Conservation (phyloP, 192 early-diverging fungal species). For the Piromyces sp. region DNA sequence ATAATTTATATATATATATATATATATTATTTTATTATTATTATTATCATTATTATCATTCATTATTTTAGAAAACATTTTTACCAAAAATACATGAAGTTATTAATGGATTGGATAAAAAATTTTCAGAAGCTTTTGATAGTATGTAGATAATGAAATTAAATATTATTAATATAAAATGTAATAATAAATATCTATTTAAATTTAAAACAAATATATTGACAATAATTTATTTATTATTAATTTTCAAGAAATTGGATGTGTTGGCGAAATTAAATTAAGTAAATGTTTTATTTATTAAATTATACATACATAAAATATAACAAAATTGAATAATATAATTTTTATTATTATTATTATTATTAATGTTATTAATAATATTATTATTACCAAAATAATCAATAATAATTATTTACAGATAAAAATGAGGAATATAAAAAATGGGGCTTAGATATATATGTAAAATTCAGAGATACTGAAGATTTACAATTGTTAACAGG, state of each 20-base stretch:
- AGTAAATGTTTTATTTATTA: constrained; percentile 19
- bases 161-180: not conserved
- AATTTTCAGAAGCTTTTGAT: constrained; percentile 56
- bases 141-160: constrained; percentile 11
- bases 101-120: constrained; percentile 38
- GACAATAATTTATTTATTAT: no score
- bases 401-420: no score
- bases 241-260: constrained; percentile 39
- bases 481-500: constrained; percentile 65
- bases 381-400: no score
- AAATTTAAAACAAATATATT: no score
- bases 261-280: constrained; percentile 53
- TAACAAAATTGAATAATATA: not conserved
- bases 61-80: constrained; percentile 44
- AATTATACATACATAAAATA: not conserved
- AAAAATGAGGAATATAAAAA: constrained; percentile 61
- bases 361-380: no score
- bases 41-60: not conserved
- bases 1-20: no score
- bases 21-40: no score
- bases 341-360: no score
- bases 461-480: constrained; percentile 80
- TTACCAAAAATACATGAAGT: constrained; percentile 38
- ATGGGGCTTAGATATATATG: constrained; percentile 89
- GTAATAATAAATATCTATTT: constrained; percentile 5